phyloP scores from a whole-genome alignment of 805 yeast species.

The Pichia pseudocactophila region DNA sequence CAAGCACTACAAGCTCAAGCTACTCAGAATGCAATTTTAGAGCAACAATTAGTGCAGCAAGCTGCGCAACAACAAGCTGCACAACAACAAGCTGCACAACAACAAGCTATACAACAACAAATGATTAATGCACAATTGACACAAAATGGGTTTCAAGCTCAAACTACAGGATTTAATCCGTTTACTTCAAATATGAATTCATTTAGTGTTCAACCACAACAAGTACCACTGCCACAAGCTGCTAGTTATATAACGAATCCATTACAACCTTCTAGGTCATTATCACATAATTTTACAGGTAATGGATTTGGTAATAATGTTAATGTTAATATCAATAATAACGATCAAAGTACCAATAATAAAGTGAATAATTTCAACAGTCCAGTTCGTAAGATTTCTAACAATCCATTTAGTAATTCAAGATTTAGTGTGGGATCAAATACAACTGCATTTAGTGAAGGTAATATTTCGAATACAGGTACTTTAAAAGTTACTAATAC shows the following conservation, averaged over 20 bases:
- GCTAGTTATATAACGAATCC: slow-evolving; percentile 2
- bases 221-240: slow-evolving; percentile 11
- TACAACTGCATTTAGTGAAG: slow-evolving; percentile 19
- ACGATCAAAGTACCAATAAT: not conserved
- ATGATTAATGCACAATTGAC: slow-evolving; percentile 7
- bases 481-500: slow-evolving; percentile 24
- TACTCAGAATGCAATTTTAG: slow-evolving; percentile 11
- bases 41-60: slow-evolving; percentile 10
- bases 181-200: slow-evolving; percentile 8
- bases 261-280: slow-evolving; percentile 5
- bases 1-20: slow-evolving; percentile 6
- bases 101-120: slow-evolving; percentile 8
- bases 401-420: slow-evolving; percentile 23
- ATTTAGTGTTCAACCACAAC: slow-evolving; percentile 6
- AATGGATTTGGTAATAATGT: slow-evolving; percentile 44
- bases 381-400: slow-evolving; percentile 7
- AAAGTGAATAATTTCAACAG: slow-evolving; percentile 14
- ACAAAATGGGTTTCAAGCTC: slow-evolving; percentile 6
- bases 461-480: too few species aligned
- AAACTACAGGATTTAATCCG: slow-evolving; percentile 14
- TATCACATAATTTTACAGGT: slow-evolving; percentile 33
- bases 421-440: slow-evolving; percentile 17
- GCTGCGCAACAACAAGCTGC: slow-evolving; percentile 5
- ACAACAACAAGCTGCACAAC: slow-evolving; percentile 7
- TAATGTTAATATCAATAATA: not conserved